phyloP scores from a whole-genome alignment of 306 rosid genomes.

The Dryas alaskensis region DNA sequence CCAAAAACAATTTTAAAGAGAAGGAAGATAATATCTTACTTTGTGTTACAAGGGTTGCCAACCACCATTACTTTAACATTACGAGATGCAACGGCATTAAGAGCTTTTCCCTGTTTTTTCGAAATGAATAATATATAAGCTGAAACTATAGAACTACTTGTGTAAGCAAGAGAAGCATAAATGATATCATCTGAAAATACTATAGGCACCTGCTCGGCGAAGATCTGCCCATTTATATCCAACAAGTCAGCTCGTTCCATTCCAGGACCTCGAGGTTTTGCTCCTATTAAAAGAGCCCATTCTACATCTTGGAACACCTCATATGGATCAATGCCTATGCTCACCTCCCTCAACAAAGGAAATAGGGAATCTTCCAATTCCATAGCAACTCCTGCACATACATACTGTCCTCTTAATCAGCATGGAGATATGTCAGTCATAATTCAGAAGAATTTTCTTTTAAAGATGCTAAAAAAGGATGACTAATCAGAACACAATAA shows the following conservation, averaged over 20 bases:
- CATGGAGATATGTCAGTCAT: background rate
- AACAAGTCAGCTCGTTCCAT: conserved; percentile 85
- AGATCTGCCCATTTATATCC: conserved; percentile 89
- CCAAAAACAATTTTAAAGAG: conserved; percentile 1
- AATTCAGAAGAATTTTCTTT: background rate
- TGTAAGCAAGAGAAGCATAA: background rate
- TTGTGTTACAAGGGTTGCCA: conserved; percentile 97
- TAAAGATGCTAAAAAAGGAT: background rate
- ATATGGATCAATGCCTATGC: conserved; percentile 77
- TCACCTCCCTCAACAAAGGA: conserved; percentile 88
- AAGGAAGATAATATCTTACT: conserved; percentile 44
- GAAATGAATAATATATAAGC: background rate
- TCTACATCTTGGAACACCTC: conserved; percentile 95
- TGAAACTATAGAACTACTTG: conserved; percentile 17
- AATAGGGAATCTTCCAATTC: conserved; percentile 92
- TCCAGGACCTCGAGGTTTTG: conserved; percentile 99
- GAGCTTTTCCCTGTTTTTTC: conserved; percentile 68
- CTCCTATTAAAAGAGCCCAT: conserved; percentile 95
- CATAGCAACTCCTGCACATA: conserved; percentile 88
- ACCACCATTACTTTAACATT: conserved; percentile 90
- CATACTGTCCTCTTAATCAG: conserved; percentile 1
- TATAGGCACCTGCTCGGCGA: conserved; percentile 66
- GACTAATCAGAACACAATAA: background rate
- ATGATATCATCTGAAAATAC: conserved; percentile 7
- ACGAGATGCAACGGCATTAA: conserved; percentile 79